These are phyloP conservation scores for Pythium insidiosum DNA, from an alignment of 352 stramenopile species.

Conservation along the genomic window DNA sequence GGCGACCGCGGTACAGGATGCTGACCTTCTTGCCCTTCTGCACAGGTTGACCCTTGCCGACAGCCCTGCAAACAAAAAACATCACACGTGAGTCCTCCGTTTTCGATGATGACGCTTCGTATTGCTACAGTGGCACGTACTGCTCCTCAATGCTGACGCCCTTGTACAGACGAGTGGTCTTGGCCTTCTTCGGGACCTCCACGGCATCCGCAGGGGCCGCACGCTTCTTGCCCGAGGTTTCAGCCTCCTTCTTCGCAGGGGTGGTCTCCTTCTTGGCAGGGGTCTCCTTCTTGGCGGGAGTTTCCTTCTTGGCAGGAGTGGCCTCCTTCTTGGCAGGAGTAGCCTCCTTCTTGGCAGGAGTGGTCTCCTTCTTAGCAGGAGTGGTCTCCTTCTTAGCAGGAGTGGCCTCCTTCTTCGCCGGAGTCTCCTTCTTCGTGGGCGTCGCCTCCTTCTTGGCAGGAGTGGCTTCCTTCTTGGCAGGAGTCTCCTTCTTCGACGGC, in stretches of 20 bases:
- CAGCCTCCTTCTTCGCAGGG: conserved; percentile 38
- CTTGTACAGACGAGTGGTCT: conserved; percentile 59
- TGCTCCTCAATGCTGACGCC: conserved; percentile 74
- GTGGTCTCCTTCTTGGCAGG: conserved; percentile 31
- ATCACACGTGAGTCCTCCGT: background rate
- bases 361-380: conserved; percentile 18
- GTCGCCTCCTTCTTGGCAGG: too few relatives aligned
- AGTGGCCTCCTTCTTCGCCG: conserved; percentile 10
- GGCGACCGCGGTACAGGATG: conserved; percentile 74
- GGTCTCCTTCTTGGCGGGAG: conserved; percentile 24
- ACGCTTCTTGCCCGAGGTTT: conserved; percentile 55
- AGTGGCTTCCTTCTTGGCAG: conserved; percentile 20
- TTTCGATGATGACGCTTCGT: background rate
- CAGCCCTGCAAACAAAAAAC: conserved; percentile 24
- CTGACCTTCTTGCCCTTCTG: conserved; percentile 62
- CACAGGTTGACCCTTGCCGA: conserved; percentile 61
- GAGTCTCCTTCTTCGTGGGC: conserved; percentile 10
- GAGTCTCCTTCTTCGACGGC: conserved; percentile 15
- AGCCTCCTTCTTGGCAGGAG: conserved; percentile 16
- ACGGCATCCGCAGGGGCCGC: conserved; percentile 42
- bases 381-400: conserved; percentile 18
- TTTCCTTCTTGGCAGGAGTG: conserved; percentile 17
- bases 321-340: too few relatives aligned
- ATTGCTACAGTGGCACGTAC: conserved; percentile 31
- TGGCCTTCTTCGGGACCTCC: conserved; percentile 75